phyloP scores from a whole-genome alignment of 495 filamentous ascomycete species.

The Staphylotrichum longicolle region DNA sequence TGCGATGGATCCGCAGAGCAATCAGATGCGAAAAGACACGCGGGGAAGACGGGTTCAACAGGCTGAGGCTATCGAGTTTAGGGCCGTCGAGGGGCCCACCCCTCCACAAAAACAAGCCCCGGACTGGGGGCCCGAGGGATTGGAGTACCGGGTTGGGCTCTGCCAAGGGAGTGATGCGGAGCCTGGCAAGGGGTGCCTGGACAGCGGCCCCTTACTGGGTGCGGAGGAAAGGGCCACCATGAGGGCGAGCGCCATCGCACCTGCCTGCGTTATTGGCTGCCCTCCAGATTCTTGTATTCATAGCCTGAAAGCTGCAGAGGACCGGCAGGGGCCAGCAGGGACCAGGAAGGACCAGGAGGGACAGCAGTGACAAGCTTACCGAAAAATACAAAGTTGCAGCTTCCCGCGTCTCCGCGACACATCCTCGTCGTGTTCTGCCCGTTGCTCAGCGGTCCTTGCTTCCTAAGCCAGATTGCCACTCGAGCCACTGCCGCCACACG shows the following conservation, averaged over 20 bases:
- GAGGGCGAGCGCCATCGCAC: neutral
- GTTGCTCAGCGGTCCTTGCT: no score
- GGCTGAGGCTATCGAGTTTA: conserved; percentile 5
- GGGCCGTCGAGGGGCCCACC: neutral
- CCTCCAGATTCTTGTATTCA: neutral
- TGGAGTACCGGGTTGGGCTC: conserved; percentile 1
- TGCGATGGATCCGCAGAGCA: neutral
- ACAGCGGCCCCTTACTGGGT: neutral
- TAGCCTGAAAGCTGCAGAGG: conserved; percentile 12
- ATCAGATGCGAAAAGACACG: neutral
- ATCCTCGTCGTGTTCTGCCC: no score
- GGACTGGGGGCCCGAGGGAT: neutral
- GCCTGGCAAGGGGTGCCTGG: neutral
- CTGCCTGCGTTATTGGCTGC: conserved; percentile 4
- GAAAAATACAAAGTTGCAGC: no score
- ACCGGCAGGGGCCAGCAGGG: neutral
- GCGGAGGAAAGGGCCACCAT: conserved; percentile 3
- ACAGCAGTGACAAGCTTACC: no score
- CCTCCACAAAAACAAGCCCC: conserved; percentile 1
- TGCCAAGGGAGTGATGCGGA: neutral
- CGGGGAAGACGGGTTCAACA: neutral
- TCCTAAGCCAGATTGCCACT: conserved; percentile 4
- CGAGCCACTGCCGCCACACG: neutral
- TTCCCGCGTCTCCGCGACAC: no score
- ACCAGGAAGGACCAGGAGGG: neutral